phyloP scores from a whole-genome alignment of 495 filamentous ascomycete genomes.

The Penicillium dipodomyicola region DNA sequence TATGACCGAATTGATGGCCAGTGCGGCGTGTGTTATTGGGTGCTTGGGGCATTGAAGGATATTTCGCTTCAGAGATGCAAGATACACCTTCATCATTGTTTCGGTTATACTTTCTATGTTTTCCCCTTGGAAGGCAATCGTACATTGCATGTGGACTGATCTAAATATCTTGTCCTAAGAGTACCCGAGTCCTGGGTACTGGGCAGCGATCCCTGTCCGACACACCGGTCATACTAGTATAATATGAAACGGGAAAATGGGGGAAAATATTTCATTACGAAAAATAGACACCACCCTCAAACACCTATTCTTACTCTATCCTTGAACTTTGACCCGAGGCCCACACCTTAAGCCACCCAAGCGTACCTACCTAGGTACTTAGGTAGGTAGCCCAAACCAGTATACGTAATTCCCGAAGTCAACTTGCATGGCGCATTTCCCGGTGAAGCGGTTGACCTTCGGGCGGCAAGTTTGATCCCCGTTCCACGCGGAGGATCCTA shows the following conservation, averaged over 20 bases:
- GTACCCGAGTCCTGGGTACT: conserved; percentile 18
- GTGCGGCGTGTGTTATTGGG: conserved; percentile 8
- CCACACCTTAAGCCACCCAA: neutral
- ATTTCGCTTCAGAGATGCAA: neutral
- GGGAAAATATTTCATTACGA: too few species aligned
- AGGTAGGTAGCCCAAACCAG: neutral
- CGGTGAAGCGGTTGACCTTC: conserved; percentile 17
- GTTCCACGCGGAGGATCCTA: conserved; percentile 12
- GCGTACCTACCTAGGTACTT: too few species aligned
- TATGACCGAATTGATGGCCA: conserved; percentile 5
- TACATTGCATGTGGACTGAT: neutral
- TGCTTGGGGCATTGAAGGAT: conserved; percentile 4
- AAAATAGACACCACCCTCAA: neutral
- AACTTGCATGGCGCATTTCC: conserved; percentile 11
- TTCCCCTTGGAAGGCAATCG: neutral
- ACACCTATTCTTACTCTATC: neutral
- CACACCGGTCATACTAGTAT: neutral
- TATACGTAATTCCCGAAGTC: conserved; percentile 6
- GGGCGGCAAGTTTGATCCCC: conserved; percentile 12
- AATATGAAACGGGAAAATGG: neutral
- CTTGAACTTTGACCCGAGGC: neutral
- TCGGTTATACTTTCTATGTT: neutral
- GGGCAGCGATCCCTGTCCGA: conserved; percentile 13
- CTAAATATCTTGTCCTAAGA: neutral
- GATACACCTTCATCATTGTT: neutral